A percentile compares a stretch with the other conserved stretches of the same genome.
Conservation (phyloP, 108 stramenopile genomes). For the Cyclotella choctawhatcheeana region DNA sequence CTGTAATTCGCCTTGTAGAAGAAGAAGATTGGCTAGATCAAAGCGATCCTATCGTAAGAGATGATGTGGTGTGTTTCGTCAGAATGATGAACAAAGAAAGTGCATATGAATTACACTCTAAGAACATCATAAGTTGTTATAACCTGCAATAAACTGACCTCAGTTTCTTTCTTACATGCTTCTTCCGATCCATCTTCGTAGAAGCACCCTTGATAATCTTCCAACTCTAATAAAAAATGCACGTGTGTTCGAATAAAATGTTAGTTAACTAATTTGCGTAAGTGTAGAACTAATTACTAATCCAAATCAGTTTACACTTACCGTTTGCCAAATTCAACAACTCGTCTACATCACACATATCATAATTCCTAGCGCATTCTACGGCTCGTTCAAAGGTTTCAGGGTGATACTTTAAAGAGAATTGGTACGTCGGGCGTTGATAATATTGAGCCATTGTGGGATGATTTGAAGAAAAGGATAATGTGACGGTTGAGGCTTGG, state of each 20-base stretch:
- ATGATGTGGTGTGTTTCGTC: neutral
- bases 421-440: too few relatives aligned
- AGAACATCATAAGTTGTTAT: too few relatives aligned
- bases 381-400: conserved; percentile 36
- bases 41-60: conserved; percentile 22
- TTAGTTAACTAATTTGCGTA: neutral
- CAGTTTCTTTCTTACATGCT: conserved; percentile 40
- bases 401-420: conserved; percentile 30
- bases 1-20: conserved; percentile 37
- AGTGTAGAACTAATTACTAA: too few relatives aligned
- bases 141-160: conserved; percentile 9
- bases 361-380: conserved; percentile 47
- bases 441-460: too few relatives aligned
- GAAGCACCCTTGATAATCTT: conserved; percentile 40
- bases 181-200: conserved; percentile 31
- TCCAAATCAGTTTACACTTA: too few relatives aligned
- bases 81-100: too few relatives aligned
- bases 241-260: neutral
- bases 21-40: conserved; percentile 28
- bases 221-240: conserved; percentile 41
- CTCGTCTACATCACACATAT: conserved; percentile 44
- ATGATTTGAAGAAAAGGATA: too few relatives aligned
- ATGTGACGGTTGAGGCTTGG: too few relatives aligned
- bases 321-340: conserved; percentile 43
- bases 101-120: too few relatives aligned